Base-by-base conservation (phyloP, 805 yeast species). In the Ogataea thermomethanolica region DNA sequence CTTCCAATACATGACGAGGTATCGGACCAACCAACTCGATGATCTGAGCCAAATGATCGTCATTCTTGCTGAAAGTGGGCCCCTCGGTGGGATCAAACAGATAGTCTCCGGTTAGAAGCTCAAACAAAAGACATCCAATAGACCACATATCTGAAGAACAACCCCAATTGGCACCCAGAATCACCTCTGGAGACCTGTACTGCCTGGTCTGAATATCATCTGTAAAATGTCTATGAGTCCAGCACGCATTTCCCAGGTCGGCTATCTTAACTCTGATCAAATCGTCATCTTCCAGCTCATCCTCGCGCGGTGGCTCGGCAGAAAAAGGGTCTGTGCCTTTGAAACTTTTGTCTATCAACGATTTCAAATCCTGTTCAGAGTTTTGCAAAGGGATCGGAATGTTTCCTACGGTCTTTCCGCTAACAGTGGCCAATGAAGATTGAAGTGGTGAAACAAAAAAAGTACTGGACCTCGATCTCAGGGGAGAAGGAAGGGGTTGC, bases 81-180 rank as follows among this genome's bases (percentile, higher is more conserved):
- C 90, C 89, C 46, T 78, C 78, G 37, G 79, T 76, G 5, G 99
- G 99, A 60, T 91, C 97, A 61, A 91, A 93, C 35, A 93, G 63
- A 55, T 90, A 90, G 62, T 91, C 98, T 3, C 98, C 98, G 0
- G 99, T 91, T 31, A 91, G 63, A 17, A 93, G 70, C 66, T 93
- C 99, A 64, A 93, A 93, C 1, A 85, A 70, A 54, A 93, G 65
- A 65, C 98, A 90, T 0, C 95, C 97, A 54, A 85, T 70, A n/a
- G 96, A 85, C 99, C 99, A 93, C 34, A 91, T 74, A 64, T 93
- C 99, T 1, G 95, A 82, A 39, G 91, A 80, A 37, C 95, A 89
- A 1, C 99, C 99, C 99, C 99, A 93, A 24, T 76, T 71, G 8
- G 84, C 76, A 0, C 95, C 93, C 13, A 84, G 54, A 11, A 85